Evolutionary conservation across 176 grass and related monocot genomes (phyloP).

Genomic region (Bonia amplexicaulis): DNA sequence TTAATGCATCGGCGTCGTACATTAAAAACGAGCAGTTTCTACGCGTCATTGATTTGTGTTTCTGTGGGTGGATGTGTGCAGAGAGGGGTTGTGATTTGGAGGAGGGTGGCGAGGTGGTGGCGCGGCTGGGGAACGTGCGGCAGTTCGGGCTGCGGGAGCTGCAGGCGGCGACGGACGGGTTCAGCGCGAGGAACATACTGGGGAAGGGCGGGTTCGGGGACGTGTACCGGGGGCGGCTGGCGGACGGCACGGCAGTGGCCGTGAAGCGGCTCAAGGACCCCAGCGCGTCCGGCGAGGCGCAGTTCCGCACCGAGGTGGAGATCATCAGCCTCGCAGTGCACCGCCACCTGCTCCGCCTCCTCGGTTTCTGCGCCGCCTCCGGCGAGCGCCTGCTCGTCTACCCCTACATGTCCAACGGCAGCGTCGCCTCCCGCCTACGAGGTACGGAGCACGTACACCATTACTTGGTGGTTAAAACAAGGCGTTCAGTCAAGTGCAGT

Average conservation of each 20-base stretch:
- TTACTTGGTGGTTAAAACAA: not conserved
- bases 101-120: conserved; percentile 22
- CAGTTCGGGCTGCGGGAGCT: conserved; percentile 75
- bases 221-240: conserved; percentile 67
- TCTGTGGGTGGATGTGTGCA: not conserved
- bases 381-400: conserved; percentile 91
- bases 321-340: conserved; percentile 97
- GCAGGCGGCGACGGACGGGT: conserved; percentile 72
- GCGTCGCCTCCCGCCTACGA: conserved; percentile 73
- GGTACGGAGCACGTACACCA: conserved; percentile 21
- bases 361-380: conserved; percentile 66
- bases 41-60: not conserved
- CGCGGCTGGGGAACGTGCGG: conserved; percentile 61
- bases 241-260: conserved; percentile 63
- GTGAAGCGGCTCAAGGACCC: conserved; percentile 92
- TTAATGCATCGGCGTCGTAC: not conserved
- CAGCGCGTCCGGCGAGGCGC: conserved; percentile 66
- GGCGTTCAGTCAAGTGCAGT: not conserved
- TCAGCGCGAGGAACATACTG: conserved; percentile 61
- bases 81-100: conserved; percentile 28
- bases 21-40: not conserved
- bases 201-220: conserved; percentile 87
- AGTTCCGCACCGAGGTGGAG: conserved; percentile 91
- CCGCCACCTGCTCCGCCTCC: conserved; percentile 80
- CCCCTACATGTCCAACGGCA: conserved; percentile 93